Evolutionary conservation across 75 land plant genomes (phyloP), one percentile per base, ranked within the genome.

Genomic region (Picea sitchensis): DNA sequence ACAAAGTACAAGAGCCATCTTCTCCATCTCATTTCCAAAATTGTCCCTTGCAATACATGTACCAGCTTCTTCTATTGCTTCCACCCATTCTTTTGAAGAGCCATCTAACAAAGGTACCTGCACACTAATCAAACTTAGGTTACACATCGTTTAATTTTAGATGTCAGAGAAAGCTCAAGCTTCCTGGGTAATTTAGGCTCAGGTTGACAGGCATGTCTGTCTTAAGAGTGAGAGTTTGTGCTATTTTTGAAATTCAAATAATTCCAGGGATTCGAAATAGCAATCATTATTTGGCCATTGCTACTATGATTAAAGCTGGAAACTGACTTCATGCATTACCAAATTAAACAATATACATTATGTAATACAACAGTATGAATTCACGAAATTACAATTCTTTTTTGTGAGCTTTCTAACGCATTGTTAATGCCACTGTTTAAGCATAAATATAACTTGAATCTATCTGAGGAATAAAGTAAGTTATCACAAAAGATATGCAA

Each of bases 91-190:
- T n/a, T 61, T 78, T 81, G 98, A 88, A 44, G 99, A 96, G 32
- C 99, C 99, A 87, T 96, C 99, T 32, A 96, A 82, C 58, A 96
- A 80, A 65, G 99, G 99, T 54, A 96, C 92, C 98, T 95, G 84
- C 41, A 72, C 5, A 36, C 12, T 1, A 58, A 59, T 71, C 74
- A 41, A 44, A 8, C n/a, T 44, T n/a, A 71, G 26, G n/a, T 71
- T 20, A 3, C 2, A n/a, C 18, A 23, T 5, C 18, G 44, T 44
- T 71, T 38, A 14, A n/a, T 44, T 71, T 14, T 44, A 71, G 13
- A 71, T 41, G 23, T 26, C n/a, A 71, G 41, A 18, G 20, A 38
- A 41, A 71, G 54, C 51, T 44, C n/a, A n/a, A 71, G 41, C 54
- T 21, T 13, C 44, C 51, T 20, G 1, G 11, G 51, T 9, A 38